Evolutionary conservation across 2,329 filamentous ascomycete genomes (phyloP).

Genomic region (Corynespora cassiicola): DNA sequence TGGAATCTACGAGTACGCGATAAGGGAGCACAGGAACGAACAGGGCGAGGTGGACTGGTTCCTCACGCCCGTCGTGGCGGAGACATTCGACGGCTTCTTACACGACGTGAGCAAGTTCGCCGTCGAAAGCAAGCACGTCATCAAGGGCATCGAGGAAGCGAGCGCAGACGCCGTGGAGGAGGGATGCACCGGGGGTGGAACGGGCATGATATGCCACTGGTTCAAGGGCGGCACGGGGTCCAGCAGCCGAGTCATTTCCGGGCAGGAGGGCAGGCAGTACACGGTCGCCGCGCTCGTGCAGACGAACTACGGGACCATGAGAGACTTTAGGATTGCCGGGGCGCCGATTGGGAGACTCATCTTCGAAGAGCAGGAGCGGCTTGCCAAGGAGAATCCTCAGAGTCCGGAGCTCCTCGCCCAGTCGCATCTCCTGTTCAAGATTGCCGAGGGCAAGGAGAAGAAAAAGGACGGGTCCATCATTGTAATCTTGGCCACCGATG

Average conservation of each 20-base stretch:
- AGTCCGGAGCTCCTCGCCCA: constrained; percentile 34
- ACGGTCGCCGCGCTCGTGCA: constrained; percentile 69
- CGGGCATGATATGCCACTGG: constrained; percentile 70
- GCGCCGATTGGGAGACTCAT: constrained; percentile 68
- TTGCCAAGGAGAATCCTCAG: constrained; percentile 33
- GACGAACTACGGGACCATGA: constrained; percentile 67
- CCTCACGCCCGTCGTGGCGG: constrained; percentile 63
- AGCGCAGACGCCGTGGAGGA: constrained; percentile 61
- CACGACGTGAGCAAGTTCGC: constrained; percentile 64
- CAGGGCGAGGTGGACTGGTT: constrained; percentile 59
- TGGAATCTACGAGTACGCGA: constrained; percentile 64
- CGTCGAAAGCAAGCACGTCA: constrained; percentile 61
- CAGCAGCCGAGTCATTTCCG: constrained; percentile 61
- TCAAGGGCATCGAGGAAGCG: constrained; percentile 61
- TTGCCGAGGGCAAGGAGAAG: constrained; percentile 51
- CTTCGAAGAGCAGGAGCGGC: constrained; percentile 52
- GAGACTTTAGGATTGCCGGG: constrained; percentile 65
- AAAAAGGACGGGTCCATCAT: constrained; percentile 71
- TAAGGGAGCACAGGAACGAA: constrained; percentile 51
- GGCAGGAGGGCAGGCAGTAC: constrained; percentile 49
- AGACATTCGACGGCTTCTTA: constrained; percentile 69
- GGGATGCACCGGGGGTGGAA: constrained; percentile 71
- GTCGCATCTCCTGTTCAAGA: constrained; percentile 34
- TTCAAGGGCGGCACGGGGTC: constrained; percentile 73
- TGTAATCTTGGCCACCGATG: constrained; percentile 67